A percentile compares a stretch with the other conserved stretches of the same genome.
Conservation (phyloP, 345 rosid genomes). For the Ceriops tagal region DNA sequence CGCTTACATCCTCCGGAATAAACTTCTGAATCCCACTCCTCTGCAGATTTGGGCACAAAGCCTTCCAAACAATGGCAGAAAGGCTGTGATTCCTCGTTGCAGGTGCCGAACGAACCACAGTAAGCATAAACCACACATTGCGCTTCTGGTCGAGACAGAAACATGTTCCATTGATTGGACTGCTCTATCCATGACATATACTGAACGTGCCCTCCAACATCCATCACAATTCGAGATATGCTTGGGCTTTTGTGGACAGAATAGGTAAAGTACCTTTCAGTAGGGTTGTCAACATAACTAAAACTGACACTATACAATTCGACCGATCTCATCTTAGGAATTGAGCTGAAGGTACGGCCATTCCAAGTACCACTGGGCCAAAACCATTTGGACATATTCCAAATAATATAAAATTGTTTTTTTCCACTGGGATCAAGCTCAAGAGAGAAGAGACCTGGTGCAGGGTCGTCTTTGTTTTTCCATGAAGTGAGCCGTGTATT, state of each 20-base stretch:
- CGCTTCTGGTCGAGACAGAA: slow-evolving; percentile 65
- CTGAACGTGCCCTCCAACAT: slow-evolving; percentile 57
- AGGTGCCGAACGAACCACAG: slow-evolving; percentile 69
- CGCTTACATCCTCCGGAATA: slow-evolving; percentile 63
- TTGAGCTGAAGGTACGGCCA: slow-evolving; percentile 34
- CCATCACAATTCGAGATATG: slow-evolving; percentile 51
- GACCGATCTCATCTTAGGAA: slow-evolving; percentile 68
- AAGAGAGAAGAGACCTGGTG: slow-evolving; percentile 71
- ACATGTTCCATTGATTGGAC: slow-evolving; percentile 47
- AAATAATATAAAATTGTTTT: slow-evolving; percentile 44
- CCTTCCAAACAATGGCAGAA: slow-evolving; percentile 52
- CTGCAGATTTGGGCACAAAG: slow-evolving; percentile 30
- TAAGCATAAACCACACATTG: slow-evolving; percentile 65
- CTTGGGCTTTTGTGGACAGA: slow-evolving; percentile 20
- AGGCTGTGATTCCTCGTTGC: slow-evolving; percentile 38
- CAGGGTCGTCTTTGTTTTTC: slow-evolving; percentile 59
- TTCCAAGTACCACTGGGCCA: slow-evolving; percentile 80
- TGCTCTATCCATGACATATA: slow-evolving; percentile 38
- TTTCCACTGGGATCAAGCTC: slow-evolving; percentile 47
- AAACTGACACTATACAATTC: slow-evolving; percentile 41
- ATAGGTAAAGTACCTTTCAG: slow-evolving; percentile 65
- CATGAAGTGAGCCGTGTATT: slow-evolving; percentile 51
- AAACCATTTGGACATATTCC: slow-evolving; percentile 47
- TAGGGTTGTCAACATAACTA: slow-evolving; percentile 32
- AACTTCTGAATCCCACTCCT: slow-evolving; percentile 50